phyloP scores from a whole-genome alignment of 805 yeast species.

The Candida andamanensis region DNA sequence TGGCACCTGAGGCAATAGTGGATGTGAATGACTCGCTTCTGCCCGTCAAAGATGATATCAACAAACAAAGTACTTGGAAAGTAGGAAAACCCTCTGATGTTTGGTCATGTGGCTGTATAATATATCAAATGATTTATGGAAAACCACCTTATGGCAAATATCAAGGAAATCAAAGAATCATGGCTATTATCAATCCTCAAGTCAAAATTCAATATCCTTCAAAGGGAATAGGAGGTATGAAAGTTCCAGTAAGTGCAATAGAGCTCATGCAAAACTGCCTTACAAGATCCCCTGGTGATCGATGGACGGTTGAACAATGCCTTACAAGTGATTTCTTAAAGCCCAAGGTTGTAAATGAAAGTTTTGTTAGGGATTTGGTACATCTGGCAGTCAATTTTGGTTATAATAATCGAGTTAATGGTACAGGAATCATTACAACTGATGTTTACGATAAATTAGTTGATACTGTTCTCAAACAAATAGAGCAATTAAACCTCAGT shows the following conservation, averaged over 20 bases:
- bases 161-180: conserved; percentile 68
- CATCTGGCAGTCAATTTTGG: conserved; percentile 78
- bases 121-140: conserved; percentile 94
- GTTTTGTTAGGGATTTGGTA: conserved; percentile 64
- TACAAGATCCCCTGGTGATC: conserved; percentile 58
- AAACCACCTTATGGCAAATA: conserved; percentile 82
- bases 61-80: conserved; percentile 45
- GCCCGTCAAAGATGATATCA: conserved; percentile 13
- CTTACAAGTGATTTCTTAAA: conserved; percentile 60
- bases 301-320: conserved; percentile 63
- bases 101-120: conserved; percentile 97
- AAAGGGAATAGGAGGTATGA: conserved; percentile 52
- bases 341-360: conserved; percentile 68
- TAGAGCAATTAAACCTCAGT: conserved; percentile 32
- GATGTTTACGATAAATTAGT: conserved; percentile 38
- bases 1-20: conserved; percentile 94
- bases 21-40: conserved; percentile 43
- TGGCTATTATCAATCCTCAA: conserved; percentile 84
- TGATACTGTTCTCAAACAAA: conserved; percentile 34
- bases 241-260: conserved; percentile 65
- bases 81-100: conserved; percentile 95
- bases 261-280: conserved; percentile 72
- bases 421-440: conserved; percentile 36
- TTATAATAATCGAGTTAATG: conserved; percentile 31
- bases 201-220: conserved; percentile 64